These are phyloP conservation scores for Colletotrichum salicis DNA, from an alignment of 2,329 filamentous ascomycete species.

Conservation along the genomic window DNA sequence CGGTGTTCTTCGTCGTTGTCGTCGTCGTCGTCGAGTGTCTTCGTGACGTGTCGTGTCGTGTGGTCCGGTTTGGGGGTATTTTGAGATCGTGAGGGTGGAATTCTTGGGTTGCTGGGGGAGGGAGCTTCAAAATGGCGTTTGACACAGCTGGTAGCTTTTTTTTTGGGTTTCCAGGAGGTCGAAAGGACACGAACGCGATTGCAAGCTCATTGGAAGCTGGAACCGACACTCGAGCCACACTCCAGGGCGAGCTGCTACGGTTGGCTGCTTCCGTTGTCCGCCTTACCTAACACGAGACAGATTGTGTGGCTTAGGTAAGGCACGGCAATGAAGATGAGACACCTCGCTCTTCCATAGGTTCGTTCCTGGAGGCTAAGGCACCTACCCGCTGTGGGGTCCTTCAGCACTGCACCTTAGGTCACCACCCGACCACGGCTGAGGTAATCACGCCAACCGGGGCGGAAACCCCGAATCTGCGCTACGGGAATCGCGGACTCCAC, in stretches of 20 bases:
- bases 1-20: conserved; percentile 3
- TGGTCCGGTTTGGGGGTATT: neutral
- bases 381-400: conserved; percentile 6
- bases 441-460: neutral
- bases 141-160: conserved; percentile 20
- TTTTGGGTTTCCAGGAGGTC: conserved; percentile 24
- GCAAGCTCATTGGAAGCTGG: conserved; percentile 39
- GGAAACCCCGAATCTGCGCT: conserved; percentile 9
- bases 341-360: neutral
- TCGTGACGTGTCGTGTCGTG: neutral
- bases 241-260: conserved; percentile 16
- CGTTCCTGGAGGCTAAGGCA: conserved; percentile 26
- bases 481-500: conserved; percentile 2
- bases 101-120: conserved; percentile 19
- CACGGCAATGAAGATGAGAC: neutral
- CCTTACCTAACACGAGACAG: conserved; percentile 4
- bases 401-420: neutral
- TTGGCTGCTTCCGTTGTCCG: neutral
- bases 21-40: conserved; percentile 5
- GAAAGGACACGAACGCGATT: conserved; percentile 43
- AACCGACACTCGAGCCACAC: conserved; percentile 16
- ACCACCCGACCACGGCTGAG: neutral
- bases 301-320: neutral
- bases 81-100: neutral
- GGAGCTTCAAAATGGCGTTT: conserved; percentile 20